A percentile compares a stretch with the other conserved stretches of the same genome.
Evolutionary conservation across 225 moss, liverwort and hornwort species (phyloP).

Genomic region (Pleurozium schreberi): DNA sequence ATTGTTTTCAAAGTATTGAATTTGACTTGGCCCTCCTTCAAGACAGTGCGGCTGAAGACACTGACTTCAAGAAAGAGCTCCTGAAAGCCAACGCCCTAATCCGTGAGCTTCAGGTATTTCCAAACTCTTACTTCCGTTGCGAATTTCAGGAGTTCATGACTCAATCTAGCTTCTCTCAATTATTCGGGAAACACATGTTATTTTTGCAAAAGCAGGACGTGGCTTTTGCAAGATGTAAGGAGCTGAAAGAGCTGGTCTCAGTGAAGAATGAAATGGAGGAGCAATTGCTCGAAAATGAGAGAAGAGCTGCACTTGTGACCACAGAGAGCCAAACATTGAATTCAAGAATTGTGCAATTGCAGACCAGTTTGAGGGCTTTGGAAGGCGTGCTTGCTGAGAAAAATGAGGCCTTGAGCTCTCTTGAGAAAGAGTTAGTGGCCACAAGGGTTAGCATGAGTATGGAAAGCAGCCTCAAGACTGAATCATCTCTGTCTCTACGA

Average conservation of each 20-base stretch:
- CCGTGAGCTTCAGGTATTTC: constrained; percentile 22
- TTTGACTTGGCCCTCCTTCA: constrained; percentile 14
- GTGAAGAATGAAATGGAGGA: background rate
- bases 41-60: constrained; percentile 5
- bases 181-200: background rate
- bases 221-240: background rate
- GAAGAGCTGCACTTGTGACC: background rate
- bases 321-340: background rate
- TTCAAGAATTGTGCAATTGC: background rate
- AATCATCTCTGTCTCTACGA: background rate
- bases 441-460: background rate
- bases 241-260: background rate
- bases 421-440: constrained; percentile 6
- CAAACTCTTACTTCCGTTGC: background rate
- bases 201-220: background rate
- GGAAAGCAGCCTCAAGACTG: background rate
- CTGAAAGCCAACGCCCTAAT: constrained; percentile 4
- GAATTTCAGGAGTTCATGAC: background rate
- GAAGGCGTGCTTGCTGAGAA: constrained; percentile 6
- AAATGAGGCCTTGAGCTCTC: background rate
- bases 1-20: constrained; percentile 14
- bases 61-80: constrained; percentile 15
- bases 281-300: background rate
- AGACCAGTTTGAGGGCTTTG: background rate
- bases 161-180: no score